A percentile compares a stretch with the other conserved stretches of the same genome.
phyloP scores from a whole-genome alignment of 768 basidiomycete genomes.

The Mrakia hoshinonis region DNA sequence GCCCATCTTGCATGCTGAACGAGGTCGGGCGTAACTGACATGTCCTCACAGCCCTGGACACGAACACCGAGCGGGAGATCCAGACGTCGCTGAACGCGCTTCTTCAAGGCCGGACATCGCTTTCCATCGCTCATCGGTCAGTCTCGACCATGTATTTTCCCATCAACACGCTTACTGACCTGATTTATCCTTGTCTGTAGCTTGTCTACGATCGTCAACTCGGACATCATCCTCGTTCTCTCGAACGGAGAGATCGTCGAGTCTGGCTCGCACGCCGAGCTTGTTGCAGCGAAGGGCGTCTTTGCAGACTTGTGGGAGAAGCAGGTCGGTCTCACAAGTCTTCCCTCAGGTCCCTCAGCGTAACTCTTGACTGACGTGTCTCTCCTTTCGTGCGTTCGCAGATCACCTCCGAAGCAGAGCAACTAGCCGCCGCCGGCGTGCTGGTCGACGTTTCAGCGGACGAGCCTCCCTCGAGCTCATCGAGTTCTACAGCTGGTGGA shows the following conservation, averaged over 20 bases:
- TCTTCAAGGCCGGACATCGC: conserved; percentile 59
- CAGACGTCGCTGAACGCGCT: conserved; percentile 77
- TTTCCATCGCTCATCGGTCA: conserved; percentile 73
- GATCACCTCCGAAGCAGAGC: conserved; percentile 13
- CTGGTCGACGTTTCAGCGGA: conserved; percentile 4
- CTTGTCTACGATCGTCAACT: conserved; percentile 48
- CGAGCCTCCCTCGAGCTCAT: background rate
- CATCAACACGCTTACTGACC: conserved; percentile 20
- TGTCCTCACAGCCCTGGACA: conserved; percentile 58
- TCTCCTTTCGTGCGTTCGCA: background rate
- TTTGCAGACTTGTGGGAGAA: conserved; percentile 86
- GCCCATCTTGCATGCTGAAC: conserved; percentile 34
- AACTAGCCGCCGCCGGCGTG: background rate
- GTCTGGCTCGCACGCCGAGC: conserved; percentile 55
- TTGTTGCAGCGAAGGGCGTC: conserved; percentile 59
- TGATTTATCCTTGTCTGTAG: conserved; percentile 27
- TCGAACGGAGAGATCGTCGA: conserved; percentile 84
- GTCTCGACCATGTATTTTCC: conserved; percentile 40
- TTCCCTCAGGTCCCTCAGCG: background rate
- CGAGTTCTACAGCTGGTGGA: background rate
- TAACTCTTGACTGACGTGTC: background rate
- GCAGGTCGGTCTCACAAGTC: conserved; percentile 45
- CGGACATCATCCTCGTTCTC: conserved; percentile 77
- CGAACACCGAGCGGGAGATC: conserved; percentile 80
- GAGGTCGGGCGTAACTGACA: background rate